Evolutionary conservation across 495 filamentous ascomycete genomes (phyloP).

Genomic region (Oleoguttula mirabilis): DNA sequence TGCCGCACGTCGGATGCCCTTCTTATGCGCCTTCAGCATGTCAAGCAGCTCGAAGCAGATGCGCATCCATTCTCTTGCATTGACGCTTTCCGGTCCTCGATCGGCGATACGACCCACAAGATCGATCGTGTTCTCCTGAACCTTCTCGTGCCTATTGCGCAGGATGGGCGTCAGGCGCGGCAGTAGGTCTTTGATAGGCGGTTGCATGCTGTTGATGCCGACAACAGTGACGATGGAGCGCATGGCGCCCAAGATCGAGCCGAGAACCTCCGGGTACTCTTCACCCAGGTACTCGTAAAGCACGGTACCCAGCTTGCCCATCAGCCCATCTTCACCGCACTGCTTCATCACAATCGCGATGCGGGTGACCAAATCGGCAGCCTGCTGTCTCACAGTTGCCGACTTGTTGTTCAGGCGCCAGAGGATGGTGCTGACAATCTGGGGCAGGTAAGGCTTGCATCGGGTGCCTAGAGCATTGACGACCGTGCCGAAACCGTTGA

Average conservation of each 20-base stretch:
- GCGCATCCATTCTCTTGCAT: slow-evolving; percentile 98
- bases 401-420: slow-evolving; percentile 97
- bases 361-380: slow-evolving; percentile 89
- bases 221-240: slow-evolving; percentile 96
- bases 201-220: slow-evolving; percentile 96
- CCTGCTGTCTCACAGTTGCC: slow-evolving; percentile 90
- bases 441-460: slow-evolving; percentile 91
- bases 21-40: slow-evolving; percentile 99
- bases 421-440: slow-evolving; percentile 93
- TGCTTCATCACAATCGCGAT: slow-evolving; percentile 99
- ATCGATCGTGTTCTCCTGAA: slow-evolving; percentile 99
- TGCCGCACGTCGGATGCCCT: slow-evolving; percentile 93
- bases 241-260: slow-evolving; percentile 89
- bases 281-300: slow-evolving; percentile 98
- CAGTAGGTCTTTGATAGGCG: slow-evolving; percentile 93
- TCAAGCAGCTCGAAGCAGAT: slow-evolving; percentile 98
- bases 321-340: slow-evolving; percentile 86
- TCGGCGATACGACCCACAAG: slow-evolving; percentile 97
- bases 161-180: slow-evolving; percentile 93
- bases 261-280: slow-evolving; percentile 96
- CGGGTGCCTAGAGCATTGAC: slow-evolving; percentile 89
- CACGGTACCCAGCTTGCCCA: slow-evolving; percentile 93
- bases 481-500: slow-evolving; percentile 98
- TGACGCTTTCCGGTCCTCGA: slow-evolving; percentile 88
- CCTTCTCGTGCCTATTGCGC: slow-evolving; percentile 97